A percentile compares a stretch with the other conserved stretches of the same genome.
phyloP scores from a whole-genome alignment of 2,329 filamentous ascomycete species.

The Fusarium sublunatum region DNA sequence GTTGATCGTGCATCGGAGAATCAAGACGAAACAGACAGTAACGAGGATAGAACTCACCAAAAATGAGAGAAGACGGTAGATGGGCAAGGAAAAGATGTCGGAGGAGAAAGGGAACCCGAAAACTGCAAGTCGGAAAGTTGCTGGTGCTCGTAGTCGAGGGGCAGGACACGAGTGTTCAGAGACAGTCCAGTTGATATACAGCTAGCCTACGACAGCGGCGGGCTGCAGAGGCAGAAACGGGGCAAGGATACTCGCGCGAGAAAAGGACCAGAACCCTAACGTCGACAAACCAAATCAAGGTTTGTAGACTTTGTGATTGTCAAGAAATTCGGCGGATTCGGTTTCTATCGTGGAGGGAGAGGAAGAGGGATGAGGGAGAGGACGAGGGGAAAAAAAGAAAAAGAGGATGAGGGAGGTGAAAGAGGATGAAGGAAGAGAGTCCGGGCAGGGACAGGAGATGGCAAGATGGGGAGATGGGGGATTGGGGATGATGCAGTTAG shows the following conservation, averaged over 20 bases:
- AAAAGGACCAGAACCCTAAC: slow-evolving; percentile 48
- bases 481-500: slow-evolving; percentile 38
- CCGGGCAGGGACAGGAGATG: slow-evolving; percentile 39
- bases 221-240: slow-evolving; percentile 46
- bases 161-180: slow-evolving; percentile 20
- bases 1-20: neutral
- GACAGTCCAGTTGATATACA: slow-evolving; percentile 33
- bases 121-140: slow-evolving; percentile 35
- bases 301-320: slow-evolving; percentile 51
- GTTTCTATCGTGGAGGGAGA: slow-evolving; percentile 48
- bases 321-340: slow-evolving; percentile 53
- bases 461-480: slow-evolving; percentile 42
- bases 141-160: slow-evolving; percentile 9
- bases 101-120: slow-evolving; percentile 25
- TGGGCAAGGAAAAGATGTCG: slow-evolving; percentile 20
- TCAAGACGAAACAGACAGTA: neutral
- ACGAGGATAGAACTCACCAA: slow-evolving; percentile 33
- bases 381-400: slow-evolving; percentile 39
- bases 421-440: slow-evolving; percentile 43
- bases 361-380: slow-evolving; percentile 38
- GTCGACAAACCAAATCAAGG: slow-evolving; percentile 48
- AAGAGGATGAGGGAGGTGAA: slow-evolving; percentile 38
- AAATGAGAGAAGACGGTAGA: slow-evolving; percentile 34
- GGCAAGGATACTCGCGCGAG: slow-evolving; percentile 48
- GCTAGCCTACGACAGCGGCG: slow-evolving; percentile 44